These are phyloP conservation scores for Fraxinus velutina DNA, from an alignment of 305 asterid genomes.

Conservation along the genomic window DNA sequence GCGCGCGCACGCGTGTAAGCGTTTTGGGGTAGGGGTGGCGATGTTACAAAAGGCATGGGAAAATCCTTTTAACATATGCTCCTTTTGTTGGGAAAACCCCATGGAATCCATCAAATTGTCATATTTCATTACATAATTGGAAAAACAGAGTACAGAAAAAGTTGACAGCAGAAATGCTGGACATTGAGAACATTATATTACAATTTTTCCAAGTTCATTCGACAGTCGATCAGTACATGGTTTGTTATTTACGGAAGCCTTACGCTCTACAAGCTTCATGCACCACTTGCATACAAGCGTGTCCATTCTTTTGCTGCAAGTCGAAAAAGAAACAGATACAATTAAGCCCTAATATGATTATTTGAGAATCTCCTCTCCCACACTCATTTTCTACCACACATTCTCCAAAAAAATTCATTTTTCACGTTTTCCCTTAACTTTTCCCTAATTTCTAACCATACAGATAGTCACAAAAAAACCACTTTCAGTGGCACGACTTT, in stretches of 20 bases:
- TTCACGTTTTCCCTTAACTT: neutral
- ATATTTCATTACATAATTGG: slow-evolving; percentile 26
- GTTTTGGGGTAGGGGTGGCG: neutral
- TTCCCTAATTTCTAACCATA: neutral
- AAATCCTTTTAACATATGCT: neutral
- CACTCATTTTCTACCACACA: neutral
- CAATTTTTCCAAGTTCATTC: slow-evolving; percentile 26
- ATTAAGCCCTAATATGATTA: neutral
- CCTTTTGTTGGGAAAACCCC: neutral
- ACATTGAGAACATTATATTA: slow-evolving; percentile 11
- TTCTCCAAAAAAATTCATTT: neutral
- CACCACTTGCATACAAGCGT: slow-evolving; percentile 57
- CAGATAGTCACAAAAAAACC: neutral
- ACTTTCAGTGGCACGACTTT: neutral
- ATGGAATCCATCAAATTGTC: slow-evolving; percentile 4
- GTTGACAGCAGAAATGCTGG: slow-evolving; percentile 17
- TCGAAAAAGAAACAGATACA: neutral
- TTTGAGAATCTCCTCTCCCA: neutral
- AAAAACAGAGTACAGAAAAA: slow-evolving; percentile 16
- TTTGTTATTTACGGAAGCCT: slow-evolving; percentile 24
- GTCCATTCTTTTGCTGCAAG: slow-evolving; percentile 71
- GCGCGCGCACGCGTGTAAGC: no score
- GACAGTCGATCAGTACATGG: slow-evolving; percentile 33
- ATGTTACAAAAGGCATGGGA: neutral
- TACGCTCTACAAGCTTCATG: slow-evolving; percentile 25